A percentile compares a stretch with the other conserved stretches of the same genome.
These are phyloP conservation scores for Mortierella sp. DNA, from an alignment of 371 early-diverging fungal genomes.

Conservation along the genomic window DNA sequence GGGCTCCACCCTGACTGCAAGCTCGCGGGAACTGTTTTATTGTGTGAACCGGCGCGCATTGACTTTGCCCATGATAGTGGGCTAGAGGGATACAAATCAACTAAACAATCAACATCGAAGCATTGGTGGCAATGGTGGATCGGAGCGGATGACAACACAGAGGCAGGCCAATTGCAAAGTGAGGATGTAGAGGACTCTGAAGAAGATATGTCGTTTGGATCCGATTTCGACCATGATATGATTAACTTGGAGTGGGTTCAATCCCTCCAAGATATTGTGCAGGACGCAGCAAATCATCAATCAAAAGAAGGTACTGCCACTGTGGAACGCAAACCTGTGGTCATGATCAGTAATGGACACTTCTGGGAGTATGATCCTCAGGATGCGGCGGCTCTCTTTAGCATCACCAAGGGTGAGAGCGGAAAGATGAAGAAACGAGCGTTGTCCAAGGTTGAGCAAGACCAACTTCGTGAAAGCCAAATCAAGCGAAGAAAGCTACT, in stretches of 20 bases:
- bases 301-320: neutral
- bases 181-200: conserved; percentile 8
- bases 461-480: conserved; percentile 12
- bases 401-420: neutral
- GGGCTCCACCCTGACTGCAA: conserved; percentile 53
- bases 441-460: conserved; percentile 30
- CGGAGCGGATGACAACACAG: neutral
- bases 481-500: conserved; percentile 28
- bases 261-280: conserved; percentile 17
- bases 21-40: conserved; percentile 20
- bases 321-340: conserved; percentile 23
- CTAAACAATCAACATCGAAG: neutral
- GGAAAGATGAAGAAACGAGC: conserved; percentile 9
- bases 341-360: conserved; percentile 41
- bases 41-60: conserved; percentile 40
- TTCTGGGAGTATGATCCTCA: conserved; percentile 47
- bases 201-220: conserved; percentile 35
- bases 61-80: neutral
- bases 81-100: neutral
- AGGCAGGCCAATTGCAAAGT: too few relatives aligned
- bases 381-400: conserved; percentile 7
- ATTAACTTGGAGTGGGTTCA: conserved; percentile 47
- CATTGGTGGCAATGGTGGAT: conserved; percentile 40
- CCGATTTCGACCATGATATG: conserved; percentile 46
- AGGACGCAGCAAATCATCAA: conserved; percentile 11